phyloP scores from a whole-genome alignment of 306 rosid genomes.

The Inga oerstediana region DNA sequence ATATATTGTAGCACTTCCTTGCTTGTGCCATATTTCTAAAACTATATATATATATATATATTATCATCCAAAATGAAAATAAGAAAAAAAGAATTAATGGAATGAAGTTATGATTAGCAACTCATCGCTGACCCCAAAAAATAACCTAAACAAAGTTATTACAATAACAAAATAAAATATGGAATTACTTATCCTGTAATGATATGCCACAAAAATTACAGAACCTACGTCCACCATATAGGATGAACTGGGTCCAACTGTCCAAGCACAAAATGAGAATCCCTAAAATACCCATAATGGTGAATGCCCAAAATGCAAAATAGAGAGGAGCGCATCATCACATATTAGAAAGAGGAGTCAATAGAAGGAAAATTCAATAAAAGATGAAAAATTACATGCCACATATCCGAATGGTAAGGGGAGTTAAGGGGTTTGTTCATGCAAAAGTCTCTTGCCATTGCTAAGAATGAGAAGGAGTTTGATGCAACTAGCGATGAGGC shows the following conservation, averaged over 20 bases:
- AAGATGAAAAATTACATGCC: conserved; percentile 72
- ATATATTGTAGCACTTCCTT: no score
- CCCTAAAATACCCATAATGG: conserved; percentile 61
- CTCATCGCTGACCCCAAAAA: no score
- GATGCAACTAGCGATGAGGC: not conserved
- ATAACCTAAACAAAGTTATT: no score
- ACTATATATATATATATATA: no score
- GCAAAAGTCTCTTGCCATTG: conserved; percentile 44
- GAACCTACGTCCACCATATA: conserved; percentile 55
- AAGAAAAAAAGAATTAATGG: no score
- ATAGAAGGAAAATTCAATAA: not conserved
- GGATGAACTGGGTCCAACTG: conserved; percentile 51
- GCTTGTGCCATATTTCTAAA: no score
- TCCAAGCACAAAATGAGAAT: conserved; percentile 62
- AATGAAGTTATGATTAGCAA: no score
- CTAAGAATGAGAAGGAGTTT: conserved; percentile 13
- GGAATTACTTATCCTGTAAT: no score
- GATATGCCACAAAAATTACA: conserved; percentile 31
- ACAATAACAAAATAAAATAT: no score
- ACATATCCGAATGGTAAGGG: conserved; percentile 63
- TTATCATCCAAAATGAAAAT: no score
- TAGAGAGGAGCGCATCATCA: not conserved
- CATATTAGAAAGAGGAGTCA: conserved; percentile 40
- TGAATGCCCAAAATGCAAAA: conserved; percentile 53
- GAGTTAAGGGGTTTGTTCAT: conserved; percentile 34